These are phyloP conservation scores for Yamadazyma laniorum DNA, from an alignment of 805 yeast species.

Conservation along the genomic window DNA sequence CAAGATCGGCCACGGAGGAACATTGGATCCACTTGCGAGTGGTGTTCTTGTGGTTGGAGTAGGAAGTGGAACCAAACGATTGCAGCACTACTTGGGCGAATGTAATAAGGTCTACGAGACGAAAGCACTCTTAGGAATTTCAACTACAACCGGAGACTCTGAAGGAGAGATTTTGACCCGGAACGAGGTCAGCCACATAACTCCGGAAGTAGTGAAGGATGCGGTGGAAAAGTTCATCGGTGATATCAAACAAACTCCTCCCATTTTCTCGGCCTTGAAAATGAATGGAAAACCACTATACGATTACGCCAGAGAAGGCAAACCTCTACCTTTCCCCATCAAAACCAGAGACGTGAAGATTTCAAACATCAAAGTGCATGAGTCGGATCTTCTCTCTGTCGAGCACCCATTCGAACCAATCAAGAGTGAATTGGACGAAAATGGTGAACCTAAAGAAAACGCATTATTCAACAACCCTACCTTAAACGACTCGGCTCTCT, in stretches of 20 bases:
- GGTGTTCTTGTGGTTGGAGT: slow-evolving; percentile 91
- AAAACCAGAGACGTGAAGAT: slow-evolving; percentile 71
- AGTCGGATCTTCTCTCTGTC: slow-evolving; percentile 49
- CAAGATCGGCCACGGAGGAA: slow-evolving; percentile 98
- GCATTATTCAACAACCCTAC: slow-evolving; percentile 50
- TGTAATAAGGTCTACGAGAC: slow-evolving; percentile 81
- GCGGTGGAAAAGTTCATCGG: slow-evolving; percentile 73
- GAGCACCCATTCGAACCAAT: slow-evolving; percentile 54
- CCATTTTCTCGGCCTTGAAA: slow-evolving; percentile 89
- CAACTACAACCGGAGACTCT: slow-evolving; percentile 91
- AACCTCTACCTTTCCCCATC: slow-evolving; percentile 81
- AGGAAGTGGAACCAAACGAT: slow-evolving; percentile 85
- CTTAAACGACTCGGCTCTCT: slow-evolving; percentile 59
- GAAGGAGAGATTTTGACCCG: slow-evolving; percentile 77
- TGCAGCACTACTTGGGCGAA: slow-evolving; percentile 68
- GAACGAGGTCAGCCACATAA: slow-evolving; percentile 56
- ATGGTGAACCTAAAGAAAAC: slow-evolving; percentile 46
- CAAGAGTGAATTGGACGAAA: slow-evolving; percentile 45
- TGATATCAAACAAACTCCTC: slow-evolving; percentile 83
- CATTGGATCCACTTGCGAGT: slow-evolving; percentile 92
- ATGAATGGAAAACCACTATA: slow-evolving; percentile 93
- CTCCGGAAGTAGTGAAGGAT: slow-evolving; percentile 47
- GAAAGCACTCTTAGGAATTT: slow-evolving; percentile 80
- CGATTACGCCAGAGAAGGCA: slow-evolving; percentile 88
- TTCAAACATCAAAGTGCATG: slow-evolving; percentile 49